Base-by-base conservation (phyloP, 2,329 filamentous ascomycete genomes). In the Ceratocystis harringtonii region DNA sequence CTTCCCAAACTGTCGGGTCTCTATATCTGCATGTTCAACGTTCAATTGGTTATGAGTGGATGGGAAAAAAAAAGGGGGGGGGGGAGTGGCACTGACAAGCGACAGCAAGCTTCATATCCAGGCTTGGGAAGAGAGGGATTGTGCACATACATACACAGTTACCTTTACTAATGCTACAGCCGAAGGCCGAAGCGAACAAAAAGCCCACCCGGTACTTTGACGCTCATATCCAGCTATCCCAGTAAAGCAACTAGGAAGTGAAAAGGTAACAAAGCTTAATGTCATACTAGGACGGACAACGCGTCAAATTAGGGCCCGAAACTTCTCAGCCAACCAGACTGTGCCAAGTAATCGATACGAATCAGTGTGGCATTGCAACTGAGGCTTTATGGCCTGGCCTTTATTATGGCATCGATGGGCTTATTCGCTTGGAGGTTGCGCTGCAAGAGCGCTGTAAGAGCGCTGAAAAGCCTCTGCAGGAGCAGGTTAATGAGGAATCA, bases 1-100 rank as follows among this genome's bases (percentile, higher is more conserved):
- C 28, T 52, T 62, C 30, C 61, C 61, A 62, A 41, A 30, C 61
- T 62, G 61, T 25, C 44, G 61, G 61, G 61, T 62, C 45, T n/a
- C 8, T 19, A 3, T 22, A 3, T 22, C 15, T 45, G 44, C 41
- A 48, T 41, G 41, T 41, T 62, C 15, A 50, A 30, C 22, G 15
- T 41, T 62, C 15, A 50, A n/a, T 62, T 25, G 43, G 22, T n/a
- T 19, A 15, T 58, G 55, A 19, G 30, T 36, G 41, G 12, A 28
- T 28, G 19, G 19, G 6, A 3, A 22, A 44, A 32, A 32, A 25
- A 25, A 28, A 22, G 17, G 22, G 19, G 44, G 19, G 25, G 43
- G 25, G 22, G 19, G 22, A 22, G 61, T 15, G 25, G 25, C 28
- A 45, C 19, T 45, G 22, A 62, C 60, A 61, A 28, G 32, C 25